Conservation (phyloP, 2,329 filamentous ascomycete species). For the Xylariaceae sp. region DNA sequence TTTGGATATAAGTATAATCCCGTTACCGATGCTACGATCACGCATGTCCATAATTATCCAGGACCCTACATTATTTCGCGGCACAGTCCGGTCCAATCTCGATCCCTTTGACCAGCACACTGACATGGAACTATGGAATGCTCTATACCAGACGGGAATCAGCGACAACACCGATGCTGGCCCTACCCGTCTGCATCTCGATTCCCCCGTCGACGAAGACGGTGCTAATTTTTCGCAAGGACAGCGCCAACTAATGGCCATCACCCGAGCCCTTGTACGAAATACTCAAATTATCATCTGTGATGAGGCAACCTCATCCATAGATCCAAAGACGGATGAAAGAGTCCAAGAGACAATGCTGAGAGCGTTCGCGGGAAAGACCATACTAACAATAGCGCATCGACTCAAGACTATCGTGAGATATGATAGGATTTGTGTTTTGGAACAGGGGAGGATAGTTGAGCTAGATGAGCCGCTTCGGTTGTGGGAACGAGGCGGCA, state of each 20-base stretch:
- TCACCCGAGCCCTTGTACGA: constrained; percentile 70
- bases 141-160: constrained; percentile 59
- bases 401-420: constrained; percentile 64
- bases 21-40: constrained; percentile 70
- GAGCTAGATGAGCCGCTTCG: constrained; percentile 63
- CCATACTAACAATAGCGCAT: constrained; percentile 73
- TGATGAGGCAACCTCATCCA: constrained; percentile 72
- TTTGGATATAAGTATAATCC: constrained; percentile 69
- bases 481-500: constrained; percentile 62
- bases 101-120: constrained; percentile 74
- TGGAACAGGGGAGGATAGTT: constrained; percentile 70
- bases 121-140: constrained; percentile 72
- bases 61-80: constrained; percentile 72
- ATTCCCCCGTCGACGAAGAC: constrained; percentile 62
- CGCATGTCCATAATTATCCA: constrained; percentile 78
- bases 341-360: constrained; percentile 71
- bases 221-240: constrained; percentile 75
- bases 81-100: constrained; percentile 71
- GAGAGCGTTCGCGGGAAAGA: constrained; percentile 67
- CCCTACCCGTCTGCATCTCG: constrained; percentile 63
- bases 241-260: constrained; percentile 51
- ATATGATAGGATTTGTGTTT: constrained; percentile 74
- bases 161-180: constrained; percentile 64
- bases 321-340: constrained; percentile 73
- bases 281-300: constrained; percentile 72